Conservation (phyloP, 352 stramenopile species). For the Pythium phragmitis region DNA sequence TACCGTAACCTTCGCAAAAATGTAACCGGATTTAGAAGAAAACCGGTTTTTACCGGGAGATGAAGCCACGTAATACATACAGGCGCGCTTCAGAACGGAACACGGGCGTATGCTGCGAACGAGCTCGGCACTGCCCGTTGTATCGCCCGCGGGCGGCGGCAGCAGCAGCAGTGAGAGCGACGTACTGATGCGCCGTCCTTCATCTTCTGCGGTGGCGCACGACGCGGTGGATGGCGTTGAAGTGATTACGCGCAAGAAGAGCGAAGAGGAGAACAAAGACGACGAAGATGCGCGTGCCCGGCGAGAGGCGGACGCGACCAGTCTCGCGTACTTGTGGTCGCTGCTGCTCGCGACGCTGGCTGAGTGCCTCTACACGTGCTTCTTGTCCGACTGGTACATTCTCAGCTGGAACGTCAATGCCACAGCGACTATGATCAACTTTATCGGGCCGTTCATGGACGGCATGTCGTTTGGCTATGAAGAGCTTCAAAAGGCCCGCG, state of each 20-base stretch:
- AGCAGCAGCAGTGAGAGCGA: neutral
- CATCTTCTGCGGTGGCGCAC: neutral
- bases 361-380: constrained; percentile 83
- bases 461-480: constrained; percentile 66
- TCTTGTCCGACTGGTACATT: constrained; percentile 52
- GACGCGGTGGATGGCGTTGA: neutral
- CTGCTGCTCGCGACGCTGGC: constrained; percentile 63
- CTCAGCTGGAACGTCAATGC: constrained; percentile 46
- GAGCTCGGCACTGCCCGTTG: constrained; percentile 17
- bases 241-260: constrained; percentile 9
- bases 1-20: constrained; percentile 1
- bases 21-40: constrained; percentile 2
- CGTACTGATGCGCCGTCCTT: constrained; percentile 2
- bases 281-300: constrained; percentile 25
- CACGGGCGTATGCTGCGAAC: constrained; percentile 15
- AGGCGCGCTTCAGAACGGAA: constrained; percentile 7
- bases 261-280: constrained; percentile 2
- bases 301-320: constrained; percentile 36
- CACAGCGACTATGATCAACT: constrained; percentile 71
- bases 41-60: neutral
- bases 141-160: neutral
- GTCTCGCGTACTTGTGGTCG: constrained; percentile 67
- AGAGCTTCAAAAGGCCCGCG: constrained; percentile 33
- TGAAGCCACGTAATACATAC: constrained; percentile 11
- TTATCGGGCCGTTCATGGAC: constrained; percentile 75